phyloP scores from a whole-genome alignment of 1,139 yeast species.

The Nematodospora anomalae region DNA sequence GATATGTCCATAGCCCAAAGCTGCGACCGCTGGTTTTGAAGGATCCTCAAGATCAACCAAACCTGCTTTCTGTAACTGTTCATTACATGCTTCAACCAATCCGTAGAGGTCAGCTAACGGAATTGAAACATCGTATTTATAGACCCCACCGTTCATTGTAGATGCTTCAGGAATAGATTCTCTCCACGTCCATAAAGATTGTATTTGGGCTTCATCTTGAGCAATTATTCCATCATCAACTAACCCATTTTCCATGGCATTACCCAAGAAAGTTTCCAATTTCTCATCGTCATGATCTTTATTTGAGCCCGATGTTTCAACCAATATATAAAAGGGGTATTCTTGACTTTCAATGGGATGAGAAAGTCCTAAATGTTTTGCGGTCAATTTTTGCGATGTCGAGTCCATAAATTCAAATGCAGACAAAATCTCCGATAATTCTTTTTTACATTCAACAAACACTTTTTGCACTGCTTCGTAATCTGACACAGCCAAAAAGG shows the following conservation, averaged over 20 bases:
- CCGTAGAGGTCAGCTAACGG: conserved; percentile 80
- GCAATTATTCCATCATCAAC: conserved; percentile 94
- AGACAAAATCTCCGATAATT: conserved; percentile 80
- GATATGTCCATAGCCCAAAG: conserved; percentile 92
- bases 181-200: conserved; percentile 91
- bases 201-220: conserved; percentile 86
- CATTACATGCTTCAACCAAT: conserved; percentile 72
- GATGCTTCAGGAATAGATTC: conserved; percentile 91
- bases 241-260: conserved; percentile 77
- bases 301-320: conserved; percentile 93
- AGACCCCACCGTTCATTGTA: conserved; percentile 86
- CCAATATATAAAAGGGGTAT: conserved; percentile 84
- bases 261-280: conserved; percentile 76
- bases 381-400: conserved; percentile 67
- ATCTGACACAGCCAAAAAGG: conserved; percentile 78
- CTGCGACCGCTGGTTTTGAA: conserved; percentile 74
- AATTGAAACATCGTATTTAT: conserved; percentile 91
- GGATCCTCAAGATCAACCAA: conserved; percentile 66
- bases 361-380: conserved; percentile 50
- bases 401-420: conserved; percentile 96
- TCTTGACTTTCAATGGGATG: conserved; percentile 78
- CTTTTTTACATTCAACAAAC: conserved; percentile 75
- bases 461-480: conserved; percentile 83
- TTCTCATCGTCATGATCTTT: conserved; percentile 82
- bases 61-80: conserved; percentile 53